Percentiles rank a stretch among this genome's conserved stretches.
Evolutionary conservation across 192 early-diverging fungal species (phyloP).

Genomic region (Coemansia sp.): DNA sequence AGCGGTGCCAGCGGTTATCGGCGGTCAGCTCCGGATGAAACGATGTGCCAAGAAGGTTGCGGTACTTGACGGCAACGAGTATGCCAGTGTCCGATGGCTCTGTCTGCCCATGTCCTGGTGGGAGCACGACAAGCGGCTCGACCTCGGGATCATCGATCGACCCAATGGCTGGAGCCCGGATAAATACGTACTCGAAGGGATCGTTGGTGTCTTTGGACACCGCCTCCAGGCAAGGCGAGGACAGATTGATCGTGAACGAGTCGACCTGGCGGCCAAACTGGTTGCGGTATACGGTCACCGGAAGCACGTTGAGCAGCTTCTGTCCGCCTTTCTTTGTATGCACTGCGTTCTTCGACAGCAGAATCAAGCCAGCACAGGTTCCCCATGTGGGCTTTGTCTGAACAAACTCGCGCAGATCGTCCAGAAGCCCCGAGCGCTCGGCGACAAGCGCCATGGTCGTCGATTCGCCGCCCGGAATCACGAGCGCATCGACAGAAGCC

Average conservation of each 20-base stretch:
- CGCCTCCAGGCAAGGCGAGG: conserved; percentile 52
- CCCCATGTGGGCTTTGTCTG: conserved; percentile 82
- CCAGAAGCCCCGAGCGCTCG: conserved; percentile 78
- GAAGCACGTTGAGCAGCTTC: conserved; percentile 76
- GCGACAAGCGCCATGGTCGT: conserved; percentile 93
- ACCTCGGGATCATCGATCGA: conserved; percentile 68
- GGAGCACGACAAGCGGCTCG: conserved; percentile 69
- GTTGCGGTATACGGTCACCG: conserved; percentile 86
- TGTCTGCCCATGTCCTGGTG: conserved; percentile 44
- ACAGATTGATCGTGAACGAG: conserved; percentile 78
- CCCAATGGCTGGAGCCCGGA: conserved; percentile 89
- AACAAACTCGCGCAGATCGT: conserved; percentile 78
- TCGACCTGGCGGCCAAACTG: conserved; percentile 93
- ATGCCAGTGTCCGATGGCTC: conserved; percentile 57
- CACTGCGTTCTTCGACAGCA: conserved; percentile 75
- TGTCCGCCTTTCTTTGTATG: conserved; percentile 86
- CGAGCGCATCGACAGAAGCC: conserved; percentile 75
- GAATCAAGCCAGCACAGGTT: conserved; percentile 95
- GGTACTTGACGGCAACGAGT: conserved; percentile 90
- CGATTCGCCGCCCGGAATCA: conserved; percentile 95
- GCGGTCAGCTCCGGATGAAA: conserved; percentile 97
- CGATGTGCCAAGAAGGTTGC: conserved; percentile 81
- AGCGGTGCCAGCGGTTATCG: conserved; percentile 85
- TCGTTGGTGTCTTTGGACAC: conserved; percentile 11
- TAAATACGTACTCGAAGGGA: conserved; percentile 78